Conservation (phyloP, 2,329 filamentous ascomycete genomes). For the Diaporthe citri region DNA sequence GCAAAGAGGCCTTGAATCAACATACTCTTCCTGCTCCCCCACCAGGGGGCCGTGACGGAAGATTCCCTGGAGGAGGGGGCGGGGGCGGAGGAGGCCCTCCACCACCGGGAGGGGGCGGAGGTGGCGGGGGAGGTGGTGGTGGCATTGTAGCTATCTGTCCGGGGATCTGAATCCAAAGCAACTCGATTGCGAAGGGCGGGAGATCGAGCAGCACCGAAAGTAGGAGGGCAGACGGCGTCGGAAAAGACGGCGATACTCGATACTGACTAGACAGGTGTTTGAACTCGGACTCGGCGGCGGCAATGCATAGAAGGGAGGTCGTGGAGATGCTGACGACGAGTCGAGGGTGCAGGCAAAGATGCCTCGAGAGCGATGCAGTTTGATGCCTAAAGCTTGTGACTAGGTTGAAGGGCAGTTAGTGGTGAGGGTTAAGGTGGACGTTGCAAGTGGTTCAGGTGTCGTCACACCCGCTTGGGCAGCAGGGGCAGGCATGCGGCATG, state of each 20-base stretch:
- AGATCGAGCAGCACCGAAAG: neutral
- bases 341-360: neutral
- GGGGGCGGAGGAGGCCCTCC: slow-evolving; percentile 75
- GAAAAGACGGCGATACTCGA: neutral
- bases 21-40: slow-evolving; percentile 73
- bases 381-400: slow-evolving; percentile 25
- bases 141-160: slow-evolving; percentile 50
- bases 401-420: neutral
- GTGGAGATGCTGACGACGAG: slow-evolving; percentile 10
- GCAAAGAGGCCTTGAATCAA: slow-evolving; percentile 40
- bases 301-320: neutral
- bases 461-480: slow-evolving; percentile 19
- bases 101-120: slow-evolving; percentile 66
- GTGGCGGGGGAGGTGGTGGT: slow-evolving; percentile 78
- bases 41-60: slow-evolving; percentile 70
- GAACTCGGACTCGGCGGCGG: neutral
- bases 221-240: neutral
- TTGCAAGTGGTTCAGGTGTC: slow-evolving; percentile 15
- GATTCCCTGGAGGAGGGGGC: slow-evolving; percentile 68
- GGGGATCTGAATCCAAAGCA: neutral
- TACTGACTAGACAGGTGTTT: slow-evolving; percentile 23
- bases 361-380: neutral
- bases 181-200: neutral
- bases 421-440: slow-evolving; percentile 3
- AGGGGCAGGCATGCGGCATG: slow-evolving; percentile 4